Evolutionary conservation across 129 eudicot species (phyloP), one percentile per base, ranked within the genome.

Genomic region (Saussurea involucrata): DNA sequence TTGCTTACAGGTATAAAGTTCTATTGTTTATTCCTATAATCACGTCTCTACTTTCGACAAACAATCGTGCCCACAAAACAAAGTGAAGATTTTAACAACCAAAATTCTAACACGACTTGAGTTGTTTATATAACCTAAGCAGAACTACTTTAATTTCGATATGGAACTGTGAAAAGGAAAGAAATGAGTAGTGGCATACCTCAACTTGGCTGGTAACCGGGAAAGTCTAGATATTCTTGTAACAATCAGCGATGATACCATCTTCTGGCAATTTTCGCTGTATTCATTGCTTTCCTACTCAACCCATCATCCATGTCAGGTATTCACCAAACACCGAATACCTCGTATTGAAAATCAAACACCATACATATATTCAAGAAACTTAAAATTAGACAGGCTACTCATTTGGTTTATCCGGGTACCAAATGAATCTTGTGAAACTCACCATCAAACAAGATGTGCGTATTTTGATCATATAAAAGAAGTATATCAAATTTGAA

Each of bases 121-220:
- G 42, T 36, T 11, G 10, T 36, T 1, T 8, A 36, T 36, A 11
- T 36, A 36, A 36, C 7, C 1, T 7, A 8, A 36, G 42, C 7
- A 36, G 2, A 36, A 36, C 11, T 8, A 8, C 12, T 36, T 7
- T 7, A 36, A 8, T 36, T 36, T 7, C 6, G 34, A 31, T 31
- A 31, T 31, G 34, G 4, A 31, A 31, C 34, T 4, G 34, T 31
- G 34, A 31, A 31, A 31, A 31, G 34, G 6, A 31, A 31, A 31
- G 3, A 61, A 36, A 36, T 33, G 2, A 66, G 46, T 61, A 60
- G 13, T 31, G 61, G 10, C 15, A 53, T 69, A 93, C 98, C 96
- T 94, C 89, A 72, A 94, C 96, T 94, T 91, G 98, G 83, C 98
- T n/a, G n/a, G n/a, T n/a, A n/a, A n/a, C 98, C 73, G 97, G 97